Conservation (phyloP, 176 grass and related monocot species). For the Thalia dealbata region DNA sequence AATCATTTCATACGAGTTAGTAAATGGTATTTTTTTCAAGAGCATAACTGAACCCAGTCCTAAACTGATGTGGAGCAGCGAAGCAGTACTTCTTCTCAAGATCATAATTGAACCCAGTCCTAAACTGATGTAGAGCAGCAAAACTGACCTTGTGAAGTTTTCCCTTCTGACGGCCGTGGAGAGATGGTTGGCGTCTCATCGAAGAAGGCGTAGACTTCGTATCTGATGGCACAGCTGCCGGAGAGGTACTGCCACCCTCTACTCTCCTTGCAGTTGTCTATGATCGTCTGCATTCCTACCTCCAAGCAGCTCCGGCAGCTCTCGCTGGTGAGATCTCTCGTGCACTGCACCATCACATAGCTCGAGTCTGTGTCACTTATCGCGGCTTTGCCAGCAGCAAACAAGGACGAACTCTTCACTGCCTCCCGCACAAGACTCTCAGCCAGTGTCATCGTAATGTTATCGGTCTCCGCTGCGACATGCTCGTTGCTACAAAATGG, state of each 20-base stretch:
- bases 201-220: constrained; percentile 9
- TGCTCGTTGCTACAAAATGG: neutral
- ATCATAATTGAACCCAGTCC: too few species aligned
- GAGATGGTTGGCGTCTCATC: neutral
- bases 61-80: neutral
- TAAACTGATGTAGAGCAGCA: neutral
- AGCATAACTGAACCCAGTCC: too few species aligned
- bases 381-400: neutral
- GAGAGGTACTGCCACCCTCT: constrained; percentile 5
- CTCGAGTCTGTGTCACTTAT: neutral
- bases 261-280: neutral
- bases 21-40: too few species aligned
- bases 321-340: constrained; percentile 6
- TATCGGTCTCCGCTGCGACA: neutral
- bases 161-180: neutral
- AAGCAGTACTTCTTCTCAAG: neutral
- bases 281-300: neutral
- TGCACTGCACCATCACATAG: constrained; percentile 23
- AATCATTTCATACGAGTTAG: too few species aligned
- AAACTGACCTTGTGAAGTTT: neutral
- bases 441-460: neutral
- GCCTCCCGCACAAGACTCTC: neutral
- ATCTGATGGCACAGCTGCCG: constrained; percentile 7
- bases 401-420: neutral
- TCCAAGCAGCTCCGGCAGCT: constrained; percentile 15